These are phyloP conservation scores for Rhodomyrtus tomentosa DNA, from an alignment of 345 rosid genomes.

Conservation along the genomic window DNA sequence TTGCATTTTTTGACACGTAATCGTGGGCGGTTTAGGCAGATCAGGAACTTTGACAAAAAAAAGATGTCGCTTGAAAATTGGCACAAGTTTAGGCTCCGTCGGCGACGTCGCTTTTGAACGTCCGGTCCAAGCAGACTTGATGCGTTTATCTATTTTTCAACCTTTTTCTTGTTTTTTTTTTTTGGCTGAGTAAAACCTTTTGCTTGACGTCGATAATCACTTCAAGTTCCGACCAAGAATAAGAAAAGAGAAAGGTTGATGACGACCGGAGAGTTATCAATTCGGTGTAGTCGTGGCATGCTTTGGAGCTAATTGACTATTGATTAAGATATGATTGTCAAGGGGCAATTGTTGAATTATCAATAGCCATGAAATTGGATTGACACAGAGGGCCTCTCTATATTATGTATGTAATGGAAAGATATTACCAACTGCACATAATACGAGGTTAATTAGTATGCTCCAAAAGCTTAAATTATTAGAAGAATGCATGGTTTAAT, in stretches of 20 bases:
- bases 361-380: neutral
- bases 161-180: neutral
- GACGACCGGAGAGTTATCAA: neutral
- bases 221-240: neutral
- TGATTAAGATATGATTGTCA: neutral
- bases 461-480: too few species aligned
- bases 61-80: neutral
- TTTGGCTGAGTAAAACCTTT: neutral
- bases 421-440: neutral
- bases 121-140: neutral
- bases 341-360: neutral
- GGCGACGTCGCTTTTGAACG: neutral
- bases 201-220: neutral
- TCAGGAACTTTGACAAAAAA: neutral
- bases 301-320: neutral
- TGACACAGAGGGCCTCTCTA: neutral
- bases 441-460: neutral
- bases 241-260: neutral
- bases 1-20: neutral
- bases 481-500: too few species aligned
- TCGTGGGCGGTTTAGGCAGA: neutral
- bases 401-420: neutral
- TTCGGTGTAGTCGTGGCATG: neutral
- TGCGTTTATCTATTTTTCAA: neutral
- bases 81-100: neutral